Evolutionary conservation across 495 filamentous ascomycete species (phyloP).

Genomic region (Tetracladium setigerum): DNA sequence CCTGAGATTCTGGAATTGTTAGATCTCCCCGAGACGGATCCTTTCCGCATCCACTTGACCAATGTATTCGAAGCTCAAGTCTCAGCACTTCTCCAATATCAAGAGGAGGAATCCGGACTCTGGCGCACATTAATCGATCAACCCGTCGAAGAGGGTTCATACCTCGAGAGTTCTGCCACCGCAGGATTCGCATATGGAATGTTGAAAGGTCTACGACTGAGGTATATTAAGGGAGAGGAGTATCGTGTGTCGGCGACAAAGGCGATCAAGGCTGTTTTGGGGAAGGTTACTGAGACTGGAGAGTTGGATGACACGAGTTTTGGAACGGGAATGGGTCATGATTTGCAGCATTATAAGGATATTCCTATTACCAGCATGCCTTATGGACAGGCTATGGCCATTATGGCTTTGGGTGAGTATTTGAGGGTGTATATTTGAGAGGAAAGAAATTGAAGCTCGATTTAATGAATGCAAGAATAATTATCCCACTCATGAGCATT

Average conservation of each 20-base stretch:
- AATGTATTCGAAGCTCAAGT: slow-evolving; percentile 57
- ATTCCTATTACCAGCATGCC: slow-evolving; percentile 68
- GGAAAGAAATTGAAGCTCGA: slow-evolving; percentile 5
- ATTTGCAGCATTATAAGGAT: slow-evolving; percentile 59
- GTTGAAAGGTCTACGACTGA: slow-evolving; percentile 58
- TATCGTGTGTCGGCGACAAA: slow-evolving; percentile 42
- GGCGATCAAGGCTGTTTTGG: slow-evolving; percentile 53
- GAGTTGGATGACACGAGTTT: slow-evolving; percentile 65
- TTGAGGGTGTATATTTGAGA: slow-evolving; percentile 43
- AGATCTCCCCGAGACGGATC: slow-evolving; percentile 45
- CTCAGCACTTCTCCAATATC: slow-evolving; percentile 46
- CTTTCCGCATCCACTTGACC: slow-evolving; percentile 51
- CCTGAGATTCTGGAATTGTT: slow-evolving; percentile 66
- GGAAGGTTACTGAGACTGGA: slow-evolving; percentile 49
- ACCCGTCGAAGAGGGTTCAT: slow-evolving; percentile 49
- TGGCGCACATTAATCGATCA: slow-evolving; percentile 65
- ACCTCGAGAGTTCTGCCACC: slow-evolving; percentile 63
- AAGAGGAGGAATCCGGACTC: slow-evolving; percentile 46
- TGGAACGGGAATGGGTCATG: slow-evolving; percentile 63
- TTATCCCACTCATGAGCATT: too few relatives aligned
- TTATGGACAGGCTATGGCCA: slow-evolving; percentile 72
- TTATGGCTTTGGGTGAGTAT: slow-evolving; percentile 63
- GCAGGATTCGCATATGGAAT: slow-evolving; percentile 72
- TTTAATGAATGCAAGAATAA: too few relatives aligned
- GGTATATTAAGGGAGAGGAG: slow-evolving; percentile 44